Base-by-base conservation (phyloP, 257 asterid genomes). In the Solanum appendiculatum region DNA sequence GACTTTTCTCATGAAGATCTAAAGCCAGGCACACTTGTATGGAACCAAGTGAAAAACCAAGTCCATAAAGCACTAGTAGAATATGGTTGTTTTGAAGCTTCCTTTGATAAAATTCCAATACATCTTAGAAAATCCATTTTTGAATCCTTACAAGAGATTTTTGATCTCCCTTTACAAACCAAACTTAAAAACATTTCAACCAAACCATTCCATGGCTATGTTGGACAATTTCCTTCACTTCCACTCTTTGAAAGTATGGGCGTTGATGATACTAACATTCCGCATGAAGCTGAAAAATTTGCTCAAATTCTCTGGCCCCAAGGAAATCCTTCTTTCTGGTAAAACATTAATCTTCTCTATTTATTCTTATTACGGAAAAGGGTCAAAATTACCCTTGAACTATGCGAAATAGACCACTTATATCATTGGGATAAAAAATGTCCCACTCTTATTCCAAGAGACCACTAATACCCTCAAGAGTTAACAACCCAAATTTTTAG, bases 211-310 rank as follows among this genome's bases (percentile, higher is more conserved):
- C 93, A 91, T 70, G 97, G 96, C 25, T 94, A 94, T n/a, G 89
- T 93, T 25, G 97, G 98, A 25, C 46, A 95, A 93, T 27, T 83
- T 73, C 84, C 94, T 0, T 20, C 63, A 34, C 89, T 92, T 33
- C 96, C 93, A 6, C 91, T 94, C n/a, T 94, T 88, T 73, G 96
- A 94, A 46, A 93, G 98, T 86, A 60, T 94, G 92, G 95, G 96
- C 1, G 83, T 94, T 56, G 88, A 78, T 8, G 91, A 92, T 60
- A 92, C 90, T 2, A 87, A 89, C 5, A 58, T 86, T 7, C 75
- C 33, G 1, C 90, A 60, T 15, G 74, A 86, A 33, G 85, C 87
- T 42, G 88, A 90, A 56, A 44, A 63, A 74, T 91, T 93, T 86
- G n/a, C 94, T 34, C 72, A 60, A 15, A 86, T 85, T 86, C n/a